Evolutionary conservation across 345 rosid species (phyloP).

Genomic region (Erodium maritimum): DNA sequence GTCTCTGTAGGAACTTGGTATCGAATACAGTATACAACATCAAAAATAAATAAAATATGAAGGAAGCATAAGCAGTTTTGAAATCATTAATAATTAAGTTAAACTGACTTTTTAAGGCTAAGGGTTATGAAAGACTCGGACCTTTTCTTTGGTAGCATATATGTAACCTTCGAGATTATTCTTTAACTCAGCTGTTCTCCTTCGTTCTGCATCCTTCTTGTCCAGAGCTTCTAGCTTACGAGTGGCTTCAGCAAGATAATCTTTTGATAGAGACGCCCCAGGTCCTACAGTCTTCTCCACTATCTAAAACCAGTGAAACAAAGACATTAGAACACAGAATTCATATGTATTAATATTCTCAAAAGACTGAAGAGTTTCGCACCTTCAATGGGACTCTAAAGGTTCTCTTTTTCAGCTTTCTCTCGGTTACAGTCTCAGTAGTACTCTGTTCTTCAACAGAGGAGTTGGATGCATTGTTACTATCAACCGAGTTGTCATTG

Average conservation of each 20-base stretch:
- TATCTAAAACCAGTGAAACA: slow-evolving; percentile 32
- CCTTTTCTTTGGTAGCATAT: slow-evolving; percentile 96
- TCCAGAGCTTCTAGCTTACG: slow-evolving; percentile 62
- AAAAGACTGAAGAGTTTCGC: slow-evolving; percentile 1
- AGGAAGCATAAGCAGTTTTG: too few relatives aligned
- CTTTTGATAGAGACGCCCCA: slow-evolving; percentile 57
- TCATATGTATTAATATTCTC: too few relatives aligned
- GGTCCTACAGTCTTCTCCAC: slow-evolving; percentile 72
- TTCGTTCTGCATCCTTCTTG: slow-evolving; percentile 80
- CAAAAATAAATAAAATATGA: too few relatives aligned
- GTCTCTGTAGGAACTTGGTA: too few relatives aligned
- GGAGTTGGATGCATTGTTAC: slow-evolving; percentile 22
- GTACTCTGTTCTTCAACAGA: slow-evolving; percentile 36
- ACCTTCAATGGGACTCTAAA: slow-evolving; percentile 90
- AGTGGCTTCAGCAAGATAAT: slow-evolving; percentile 58
- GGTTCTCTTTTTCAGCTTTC: slow-evolving; percentile 65
- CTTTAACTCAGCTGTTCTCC: slow-evolving; percentile 89
- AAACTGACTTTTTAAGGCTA: too few relatives aligned
- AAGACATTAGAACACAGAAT: neutral
- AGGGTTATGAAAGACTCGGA: neutral
- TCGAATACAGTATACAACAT: too few relatives aligned
- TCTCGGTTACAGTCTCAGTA: slow-evolving; percentile 48
- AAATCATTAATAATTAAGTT: too few relatives aligned
- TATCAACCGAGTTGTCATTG: slow-evolving; percentile 8
- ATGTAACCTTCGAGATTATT: slow-evolving; percentile 88